Evolutionary conservation across 2,329 filamentous ascomycete genomes (phyloP).

Genomic region (Colletotrichum sp.): DNA sequence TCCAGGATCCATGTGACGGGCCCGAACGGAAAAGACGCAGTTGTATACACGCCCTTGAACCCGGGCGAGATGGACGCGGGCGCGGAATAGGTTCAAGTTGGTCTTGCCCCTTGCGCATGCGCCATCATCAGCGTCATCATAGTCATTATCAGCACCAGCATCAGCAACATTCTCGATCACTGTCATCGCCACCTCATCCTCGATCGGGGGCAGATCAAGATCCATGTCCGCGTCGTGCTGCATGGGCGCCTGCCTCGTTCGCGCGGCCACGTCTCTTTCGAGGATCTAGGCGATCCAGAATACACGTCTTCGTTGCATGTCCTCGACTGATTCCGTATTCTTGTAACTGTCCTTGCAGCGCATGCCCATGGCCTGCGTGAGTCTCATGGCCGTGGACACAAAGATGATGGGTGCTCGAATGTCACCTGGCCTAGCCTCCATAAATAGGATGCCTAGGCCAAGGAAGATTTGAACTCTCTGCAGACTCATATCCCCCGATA

Average conservation of each 20-base stretch:
- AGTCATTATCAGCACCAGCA: neutral
- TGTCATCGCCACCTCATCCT: neutral
- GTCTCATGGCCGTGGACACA: neutral
- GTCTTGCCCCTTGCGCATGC: no score
- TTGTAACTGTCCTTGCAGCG: neutral
- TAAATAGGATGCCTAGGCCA: neutral
- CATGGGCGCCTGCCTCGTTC: neutral
- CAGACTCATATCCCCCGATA: neutral
- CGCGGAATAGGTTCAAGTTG: neutral
- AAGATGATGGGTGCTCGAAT: neutral
- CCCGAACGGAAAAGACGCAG: neutral
- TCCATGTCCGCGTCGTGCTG: neutral
- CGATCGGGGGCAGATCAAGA: neutral
- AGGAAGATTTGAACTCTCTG: neutral
- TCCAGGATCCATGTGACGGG: neutral
- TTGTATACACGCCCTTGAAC: neutral
- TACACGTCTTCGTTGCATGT: neutral
- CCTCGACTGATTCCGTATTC: neutral
- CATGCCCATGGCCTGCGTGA: neutral
- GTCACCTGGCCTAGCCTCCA: neutral
- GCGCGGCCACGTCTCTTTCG: neutral
- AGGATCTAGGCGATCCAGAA: neutral
- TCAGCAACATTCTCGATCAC: fast-evolving
- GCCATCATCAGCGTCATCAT: neutral
- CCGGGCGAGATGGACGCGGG: neutral